Percentiles rank a stretch among this genome's conserved stretches.
phyloP scores from a whole-genome alignment of 1,284 basidiomycete genomes.

The Apiotrichum laibachii region DNA sequence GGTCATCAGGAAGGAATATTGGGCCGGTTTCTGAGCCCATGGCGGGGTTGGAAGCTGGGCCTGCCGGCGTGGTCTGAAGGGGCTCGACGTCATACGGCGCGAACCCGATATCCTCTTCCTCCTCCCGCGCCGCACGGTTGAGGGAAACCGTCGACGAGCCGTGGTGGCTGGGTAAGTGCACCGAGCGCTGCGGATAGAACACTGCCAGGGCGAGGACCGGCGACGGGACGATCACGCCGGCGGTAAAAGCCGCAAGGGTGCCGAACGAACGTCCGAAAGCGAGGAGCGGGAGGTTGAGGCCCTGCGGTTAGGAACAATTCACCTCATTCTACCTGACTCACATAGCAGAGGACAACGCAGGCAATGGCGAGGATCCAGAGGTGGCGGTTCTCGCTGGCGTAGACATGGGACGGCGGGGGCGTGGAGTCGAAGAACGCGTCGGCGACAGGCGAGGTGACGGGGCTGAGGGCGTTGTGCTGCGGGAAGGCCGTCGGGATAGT shows the following conservation, averaged over 20 bases:
- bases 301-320: conserved; percentile 20
- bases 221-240: conserved; percentile 32
- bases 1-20: not conserved
- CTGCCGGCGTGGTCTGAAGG: conserved; percentile 25
- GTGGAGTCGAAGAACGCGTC: not conserved
- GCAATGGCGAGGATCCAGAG: not conserved
- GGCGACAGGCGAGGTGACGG: not conserved
- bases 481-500: not conserved
- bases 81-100: not conserved
- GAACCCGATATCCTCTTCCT: conserved; percentile 16
- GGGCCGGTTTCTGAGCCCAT: too few species aligned
- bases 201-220: conserved; percentile 25
- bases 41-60: too few species aligned
- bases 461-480: not conserved
- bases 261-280: conserved; percentile 11
- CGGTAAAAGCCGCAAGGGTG: conserved; percentile 25
- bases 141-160: not conserved
- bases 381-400: not conserved
- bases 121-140: conserved; percentile 8
- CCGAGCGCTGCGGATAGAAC: conserved; percentile 3
- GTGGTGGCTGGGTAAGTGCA: not conserved
- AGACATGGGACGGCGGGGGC: not conserved
- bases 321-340: not conserved
- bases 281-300: conserved; percentile 28
- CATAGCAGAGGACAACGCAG: not conserved